Evolutionary conservation across 2,329 filamentous ascomycete genomes (phyloP).

Genomic region (Colletotrichum destructivum): DNA sequence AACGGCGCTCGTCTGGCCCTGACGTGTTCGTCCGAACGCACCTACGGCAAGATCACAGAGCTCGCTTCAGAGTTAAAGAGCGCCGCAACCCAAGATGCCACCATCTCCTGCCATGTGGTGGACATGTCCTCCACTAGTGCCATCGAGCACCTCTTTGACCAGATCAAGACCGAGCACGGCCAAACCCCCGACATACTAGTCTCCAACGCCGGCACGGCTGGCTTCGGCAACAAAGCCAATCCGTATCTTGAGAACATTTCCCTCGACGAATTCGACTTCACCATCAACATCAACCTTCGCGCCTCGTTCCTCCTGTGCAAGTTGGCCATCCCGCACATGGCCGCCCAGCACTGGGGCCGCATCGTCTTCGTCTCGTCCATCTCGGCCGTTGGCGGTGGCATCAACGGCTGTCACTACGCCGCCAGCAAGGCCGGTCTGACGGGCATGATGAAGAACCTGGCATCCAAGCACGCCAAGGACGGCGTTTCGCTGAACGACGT

Average conservation of each 20-base stretch:
- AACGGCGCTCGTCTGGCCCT: slow-evolving; percentile 70
- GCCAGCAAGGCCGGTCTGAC: slow-evolving; percentile 75
- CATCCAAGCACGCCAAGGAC: slow-evolving; percentile 69
- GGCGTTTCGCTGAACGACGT: slow-evolving; percentile 79
- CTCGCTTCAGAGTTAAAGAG: slow-evolving; percentile 12
- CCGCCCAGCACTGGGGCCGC: slow-evolving; percentile 71
- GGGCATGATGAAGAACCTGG: slow-evolving; percentile 76
- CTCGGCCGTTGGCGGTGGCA: slow-evolving; percentile 73
- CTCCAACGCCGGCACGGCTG: slow-evolving; percentile 70
- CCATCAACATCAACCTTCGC: slow-evolving; percentile 73
- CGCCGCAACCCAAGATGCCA: background rate
- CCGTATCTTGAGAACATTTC: slow-evolving; percentile 70
- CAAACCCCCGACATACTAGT: slow-evolving; percentile 74
- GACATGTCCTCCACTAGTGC: slow-evolving; percentile 70
- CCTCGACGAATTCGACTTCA: slow-evolving; percentile 76
- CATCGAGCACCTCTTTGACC: slow-evolving; percentile 67
- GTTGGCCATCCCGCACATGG: slow-evolving; percentile 73
- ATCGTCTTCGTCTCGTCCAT: slow-evolving; percentile 77
- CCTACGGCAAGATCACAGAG: slow-evolving; percentile 26
- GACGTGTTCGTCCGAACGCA: slow-evolving; percentile 60
- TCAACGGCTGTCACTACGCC: slow-evolving; percentile 74
- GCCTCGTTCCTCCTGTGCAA: slow-evolving; percentile 75
- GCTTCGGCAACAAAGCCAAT: slow-evolving; percentile 71
- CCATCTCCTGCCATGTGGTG: slow-evolving; percentile 69
- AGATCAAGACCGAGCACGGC: slow-evolving; percentile 67